Evolutionary conservation across 2,329 filamentous ascomycete genomes (phyloP), one percentile per base, ranked within the genome.

Genomic region (Curvularia sp.): DNA sequence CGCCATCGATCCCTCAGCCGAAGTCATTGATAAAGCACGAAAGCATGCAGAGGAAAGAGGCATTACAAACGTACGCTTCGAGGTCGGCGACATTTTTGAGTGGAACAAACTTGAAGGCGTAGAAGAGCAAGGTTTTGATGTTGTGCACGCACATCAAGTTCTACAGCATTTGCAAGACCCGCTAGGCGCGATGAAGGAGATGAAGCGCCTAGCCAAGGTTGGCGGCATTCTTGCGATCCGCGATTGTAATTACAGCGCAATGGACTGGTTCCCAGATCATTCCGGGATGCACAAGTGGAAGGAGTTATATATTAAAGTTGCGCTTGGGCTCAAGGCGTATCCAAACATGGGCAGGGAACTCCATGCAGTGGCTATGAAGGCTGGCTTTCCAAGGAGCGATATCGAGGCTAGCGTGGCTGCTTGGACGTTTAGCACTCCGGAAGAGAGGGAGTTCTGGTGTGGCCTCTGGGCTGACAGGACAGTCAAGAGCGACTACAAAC

Each of bases 101-200:
- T 76, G 83, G 52, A 58, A 74, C 2, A 82, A 78, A 44, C 61
- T 75, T 2, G 82, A 86, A 55, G 77, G 75, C 1, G 58, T 71
- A 6, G 56, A 67, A 20, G 67, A 72, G 49, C 71, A 61, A 28
- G 69, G 77, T 2, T 88, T 88, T 61, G 86, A 89, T 63, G 71
- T 88, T n/a, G 85, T 88, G 6, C 83, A 84, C 64, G 82, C 80
- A 24, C 84, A 86, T 65, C 85, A 88, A 67, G 81, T 88, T 3
- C 76, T 88, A 9, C 80, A 83, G 62, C 86, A 88, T 70, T 74
- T 88, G 4, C 71, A 75, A 22, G 78, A 84, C 58, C 85, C 85
- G 0, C 72, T 84, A 0, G 67, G 72, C 1, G 81, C 83, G 3
- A 70, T 88, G 57, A 72, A 75, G 22, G 83, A 86, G 65, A 85